Base-by-base conservation (phyloP, 768 basidiomycete genomes). In the Russula olivacea region DNA sequence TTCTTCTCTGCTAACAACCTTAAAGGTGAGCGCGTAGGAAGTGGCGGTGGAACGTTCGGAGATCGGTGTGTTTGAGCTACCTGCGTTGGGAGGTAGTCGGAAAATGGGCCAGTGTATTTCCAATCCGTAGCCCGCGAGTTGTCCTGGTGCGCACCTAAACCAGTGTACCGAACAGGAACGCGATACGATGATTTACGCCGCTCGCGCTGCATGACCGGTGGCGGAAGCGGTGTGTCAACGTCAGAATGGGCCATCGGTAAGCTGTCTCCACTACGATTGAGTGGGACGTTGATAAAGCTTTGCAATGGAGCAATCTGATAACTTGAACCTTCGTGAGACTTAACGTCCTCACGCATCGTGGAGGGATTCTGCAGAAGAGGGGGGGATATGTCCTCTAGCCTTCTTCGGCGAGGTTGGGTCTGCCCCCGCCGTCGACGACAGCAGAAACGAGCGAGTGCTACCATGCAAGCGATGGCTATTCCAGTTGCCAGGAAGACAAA, bases 401-500 rank as follows among this genome's bases (percentile, higher is more conserved):
- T 36, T 23, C 12, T 40, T 38, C 19, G 34, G 41, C 8, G 23
- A 12, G 10, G 49, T 17, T 48, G 48, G 5, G 25, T 9, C 45
- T 71, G 73, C 47, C 77, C 76, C 53, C 74, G 80, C 10, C 76
- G 76, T 36, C 77, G 79, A 50, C 79, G 60, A 51, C 77, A 73
- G 48, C 76, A 70, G 69, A 80, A 78, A 21, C 80, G 67, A n/a
- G 79, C 65, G 10, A 79, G 79, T 10, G 80, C 72, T 9, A 78
- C 67, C 25, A 85, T 65, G 0, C 76, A 78, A 1, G 81, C 78
- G 6, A 79, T 75, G 41, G 80, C 73, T 23, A 92, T 69, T 8
- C 86, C 89, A 48, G 87, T 79, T 12, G 78, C 83, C 8, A 87
- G 78, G 72, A 92, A 91, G n/a, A 85, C 82, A 8, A 87, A 89